These are phyloP conservation scores for Saccharomyces pastorianus DNA, from an alignment of 1,139 yeast species.

Conservation along the genomic window DNA sequence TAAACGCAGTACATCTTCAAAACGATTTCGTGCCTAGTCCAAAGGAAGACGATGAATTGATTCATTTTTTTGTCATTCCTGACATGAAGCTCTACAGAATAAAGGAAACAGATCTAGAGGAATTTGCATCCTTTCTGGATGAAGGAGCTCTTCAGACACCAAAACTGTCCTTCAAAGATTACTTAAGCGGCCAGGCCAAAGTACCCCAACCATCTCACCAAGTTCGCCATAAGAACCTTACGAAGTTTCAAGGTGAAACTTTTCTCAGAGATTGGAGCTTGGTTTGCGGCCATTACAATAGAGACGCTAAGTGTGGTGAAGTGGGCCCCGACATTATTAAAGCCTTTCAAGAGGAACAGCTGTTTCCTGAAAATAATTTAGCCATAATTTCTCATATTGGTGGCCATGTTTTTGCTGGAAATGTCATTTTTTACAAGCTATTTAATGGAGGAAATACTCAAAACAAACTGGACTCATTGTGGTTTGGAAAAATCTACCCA, in stretches of 20 bases:
- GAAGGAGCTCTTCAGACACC: slow-evolving; percentile 10
- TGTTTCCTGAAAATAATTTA: slow-evolving; percentile 6
- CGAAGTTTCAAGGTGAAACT: slow-evolving; percentile 6
- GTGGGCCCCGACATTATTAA: slow-evolving; percentile 15
- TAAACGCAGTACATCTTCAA: not conserved
- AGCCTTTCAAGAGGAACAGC: slow-evolving; percentile 4
- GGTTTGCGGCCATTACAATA: slow-evolving; percentile 24
- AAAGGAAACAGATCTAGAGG: slow-evolving; percentile 6
- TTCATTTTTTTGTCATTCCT: slow-evolving; percentile 17
- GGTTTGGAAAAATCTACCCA: slow-evolving; percentile 23
- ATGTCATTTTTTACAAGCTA: slow-evolving; percentile 16
- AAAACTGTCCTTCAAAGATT: slow-evolving; percentile 11
- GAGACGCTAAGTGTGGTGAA: slow-evolving; percentile 24
- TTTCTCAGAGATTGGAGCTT: slow-evolving; percentile 12
- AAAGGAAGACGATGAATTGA: slow-evolving; percentile 4
- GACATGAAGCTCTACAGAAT: slow-evolving; percentile 19
- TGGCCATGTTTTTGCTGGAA: slow-evolving; percentile 28
- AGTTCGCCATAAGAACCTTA: not conserved
- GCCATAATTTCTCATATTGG: slow-evolving; percentile 26
- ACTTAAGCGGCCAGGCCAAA: slow-evolving; percentile 14
- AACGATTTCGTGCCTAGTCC: not conserved
- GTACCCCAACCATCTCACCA: slow-evolving; percentile 2
- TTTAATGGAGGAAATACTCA: slow-evolving; percentile 1
- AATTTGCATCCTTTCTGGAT: slow-evolving; percentile 16
- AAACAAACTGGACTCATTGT: slow-evolving; percentile 15